A percentile compares a stretch with the other conserved stretches of the same genome.
These are phyloP conservation scores for Saururus chinensis DNA, from an alignment of 164 flowering plant genomes.

Conservation along the genomic window DNA sequence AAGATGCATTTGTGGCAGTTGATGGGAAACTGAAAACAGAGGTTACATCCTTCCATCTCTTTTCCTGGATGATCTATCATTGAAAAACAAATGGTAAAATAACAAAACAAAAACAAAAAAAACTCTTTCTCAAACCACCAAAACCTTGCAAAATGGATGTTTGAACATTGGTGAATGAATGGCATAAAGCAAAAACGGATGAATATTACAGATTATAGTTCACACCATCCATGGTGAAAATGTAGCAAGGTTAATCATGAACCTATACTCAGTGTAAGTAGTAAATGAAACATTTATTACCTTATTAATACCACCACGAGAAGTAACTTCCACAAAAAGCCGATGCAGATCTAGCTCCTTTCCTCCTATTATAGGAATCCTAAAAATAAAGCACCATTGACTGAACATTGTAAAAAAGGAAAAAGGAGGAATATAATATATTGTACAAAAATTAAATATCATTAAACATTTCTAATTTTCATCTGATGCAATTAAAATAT, in stretches of 20 bases:
- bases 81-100: neutral
- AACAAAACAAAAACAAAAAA: neutral
- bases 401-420: neutral
- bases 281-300: conserved; percentile 16
- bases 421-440: neutral
- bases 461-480: neutral
- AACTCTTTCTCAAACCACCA: neutral
- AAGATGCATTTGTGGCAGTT: conserved; percentile 95
- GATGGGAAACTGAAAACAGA: conserved; percentile 85
- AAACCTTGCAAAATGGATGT: too few relatives aligned
- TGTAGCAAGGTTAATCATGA: too few relatives aligned
- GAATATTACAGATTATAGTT: too few relatives aligned
- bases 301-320: conserved; percentile 88
- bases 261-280: neutral
- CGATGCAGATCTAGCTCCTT: conserved; percentile 77
- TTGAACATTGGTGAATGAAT: too few relatives aligned
- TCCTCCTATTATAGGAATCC: conserved; percentile 92
- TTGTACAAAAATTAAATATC: neutral
- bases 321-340: conserved; percentile 86
- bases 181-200: too few relatives aligned
- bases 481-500: too few relatives aligned
- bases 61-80: conserved; percentile 56
- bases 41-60: conserved; percentile 90
- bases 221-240: too few relatives aligned
- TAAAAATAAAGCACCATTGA: conserved; percentile 13